These are phyloP conservation scores for Lecanicillium sp. DNA, from an alignment of 2,329 filamentous ascomycete genomes.

Conservation along the genomic window DNA sequence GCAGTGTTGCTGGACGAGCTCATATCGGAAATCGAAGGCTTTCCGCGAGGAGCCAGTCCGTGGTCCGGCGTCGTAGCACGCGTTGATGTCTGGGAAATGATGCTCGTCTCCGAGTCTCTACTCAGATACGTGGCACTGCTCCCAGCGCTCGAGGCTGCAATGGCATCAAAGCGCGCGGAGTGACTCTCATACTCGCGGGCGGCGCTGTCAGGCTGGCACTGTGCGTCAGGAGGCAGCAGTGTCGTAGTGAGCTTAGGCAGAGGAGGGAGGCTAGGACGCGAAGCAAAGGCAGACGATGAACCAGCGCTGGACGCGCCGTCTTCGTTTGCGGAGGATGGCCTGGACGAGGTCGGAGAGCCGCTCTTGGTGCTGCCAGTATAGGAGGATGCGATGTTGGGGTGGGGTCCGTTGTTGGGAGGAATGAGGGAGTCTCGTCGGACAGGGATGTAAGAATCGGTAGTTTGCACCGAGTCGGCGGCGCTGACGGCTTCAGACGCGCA, in stretches of 20 bases:
- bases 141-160: conserved; percentile 69
- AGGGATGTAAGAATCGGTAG: conserved; percentile 30
- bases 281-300: conserved; percentile 41
- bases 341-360: conserved; percentile 32
- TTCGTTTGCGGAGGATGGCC: conserved; percentile 37
- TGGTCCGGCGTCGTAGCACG: conserved; percentile 80
- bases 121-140: conserved; percentile 74
- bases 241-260: conserved; percentile 53
- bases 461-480: conserved; percentile 34
- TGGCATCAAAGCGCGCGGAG: conserved; percentile 56
- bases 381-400: conserved; percentile 58
- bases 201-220: conserved; percentile 40
- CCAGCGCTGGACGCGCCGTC: conserved; percentile 35
- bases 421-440: conserved; percentile 33
- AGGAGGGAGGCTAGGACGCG: conserved; percentile 45
- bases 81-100: conserved; percentile 76
- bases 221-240: conserved; percentile 41
- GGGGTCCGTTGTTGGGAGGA: conserved; percentile 57
- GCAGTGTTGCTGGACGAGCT: conserved; percentile 61
- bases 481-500: conserved; percentile 31
- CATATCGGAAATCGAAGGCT: conserved; percentile 61
- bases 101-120: conserved; percentile 74
- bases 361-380: conserved; percentile 33
- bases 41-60: conserved; percentile 45
- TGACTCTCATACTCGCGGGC: conserved; percentile 46